phyloP scores from a whole-genome alignment of 1,284 basidiomycete species.

The Tranzscheliella williamsii region DNA sequence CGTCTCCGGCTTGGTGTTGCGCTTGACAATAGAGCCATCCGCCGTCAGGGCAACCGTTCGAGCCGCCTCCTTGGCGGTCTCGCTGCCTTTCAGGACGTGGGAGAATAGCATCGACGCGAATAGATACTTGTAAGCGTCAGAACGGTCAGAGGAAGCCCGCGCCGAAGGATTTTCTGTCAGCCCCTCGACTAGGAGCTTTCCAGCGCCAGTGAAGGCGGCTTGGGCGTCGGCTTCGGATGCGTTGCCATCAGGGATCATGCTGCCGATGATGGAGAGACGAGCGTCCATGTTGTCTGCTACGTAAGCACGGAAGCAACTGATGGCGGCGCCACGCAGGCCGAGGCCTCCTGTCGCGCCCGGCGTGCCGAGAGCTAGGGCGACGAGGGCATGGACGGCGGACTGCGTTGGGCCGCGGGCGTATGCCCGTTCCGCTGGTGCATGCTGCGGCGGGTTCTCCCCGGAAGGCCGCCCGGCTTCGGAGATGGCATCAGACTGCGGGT shows the following conservation, averaged over 20 bases:
- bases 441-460: constrained; percentile 2
- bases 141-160: constrained; percentile 11
- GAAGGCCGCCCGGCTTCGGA: neutral
- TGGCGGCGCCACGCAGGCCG: constrained; percentile 46
- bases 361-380: constrained; percentile 43
- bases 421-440: constrained; percentile 3
- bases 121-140: constrained; percentile 64
- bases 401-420: constrained; percentile 35
- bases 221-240: neutral
- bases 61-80: constrained; percentile 66
- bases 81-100: constrained; percentile 66
- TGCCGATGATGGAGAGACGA: constrained; percentile 65
- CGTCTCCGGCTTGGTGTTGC: neutral
- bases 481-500: neutral
- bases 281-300: constrained; percentile 62
- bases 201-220: constrained; percentile 57
- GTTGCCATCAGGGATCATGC: constrained; percentile 56
- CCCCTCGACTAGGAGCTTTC: constrained; percentile 65
- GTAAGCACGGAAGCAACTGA: constrained; percentile 51
- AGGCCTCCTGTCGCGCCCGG: constrained; percentile 38
- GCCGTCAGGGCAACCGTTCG: constrained; percentile 63
- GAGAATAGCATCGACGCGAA: constrained; percentile 60
- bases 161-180: constrained; percentile 62
- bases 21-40: constrained; percentile 34
- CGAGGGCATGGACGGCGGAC: constrained; percentile 34